These are phyloP conservation scores for Pyropia yezoensis DNA, from an alignment of 23 red algal species.

Conservation along the genomic window DNA sequence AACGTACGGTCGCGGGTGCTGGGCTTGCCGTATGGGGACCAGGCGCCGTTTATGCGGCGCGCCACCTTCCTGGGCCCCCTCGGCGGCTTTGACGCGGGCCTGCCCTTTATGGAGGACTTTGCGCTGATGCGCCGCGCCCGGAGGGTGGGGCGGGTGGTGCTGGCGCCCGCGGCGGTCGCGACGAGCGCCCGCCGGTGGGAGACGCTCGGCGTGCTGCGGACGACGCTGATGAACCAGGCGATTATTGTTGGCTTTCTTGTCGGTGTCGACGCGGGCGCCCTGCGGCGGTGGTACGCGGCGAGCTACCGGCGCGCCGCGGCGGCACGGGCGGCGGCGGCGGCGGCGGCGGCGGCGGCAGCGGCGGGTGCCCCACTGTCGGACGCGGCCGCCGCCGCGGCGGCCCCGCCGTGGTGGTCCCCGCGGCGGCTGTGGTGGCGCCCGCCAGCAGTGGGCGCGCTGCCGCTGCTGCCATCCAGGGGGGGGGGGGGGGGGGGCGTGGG, in stretches of 20 bases:
- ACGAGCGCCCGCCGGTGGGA: slow-evolving; percentile 62
- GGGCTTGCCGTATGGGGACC: slow-evolving; percentile 79
- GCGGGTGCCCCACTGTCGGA: no score
- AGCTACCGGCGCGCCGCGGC: no score
- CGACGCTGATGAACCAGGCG: slow-evolving; percentile 85
- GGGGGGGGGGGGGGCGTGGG: no score
- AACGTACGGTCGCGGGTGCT: slow-evolving; percentile 42
- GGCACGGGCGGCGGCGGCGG: no score
- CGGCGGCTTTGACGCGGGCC: slow-evolving; percentile 30
- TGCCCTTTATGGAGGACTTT: slow-evolving; percentile 86
- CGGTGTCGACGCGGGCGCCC: slow-evolving; percentile 6
- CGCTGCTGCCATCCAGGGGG: no score
- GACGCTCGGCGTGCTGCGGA: slow-evolving; percentile 49
- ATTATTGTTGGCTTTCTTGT: slow-evolving; percentile 45
- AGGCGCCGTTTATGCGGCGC: slow-evolving; percentile 61
- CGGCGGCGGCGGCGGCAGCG: no score
- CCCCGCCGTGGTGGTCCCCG: no score
- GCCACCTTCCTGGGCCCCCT: slow-evolving; percentile 12
- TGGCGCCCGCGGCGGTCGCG: slow-evolving; percentile 20
- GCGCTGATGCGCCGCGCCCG: slow-evolving; percentile 25
- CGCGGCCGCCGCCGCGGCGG: no score
- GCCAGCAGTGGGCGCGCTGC: no score
- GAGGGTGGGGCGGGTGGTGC: slow-evolving; percentile 21
- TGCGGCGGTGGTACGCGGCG: slow-evolving; percentile 29
- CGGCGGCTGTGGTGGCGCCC: no score